These are phyloP conservation scores for Caryocar brasiliense DNA, from an alignment of 441 rosid species.

Conservation along the genomic window DNA sequence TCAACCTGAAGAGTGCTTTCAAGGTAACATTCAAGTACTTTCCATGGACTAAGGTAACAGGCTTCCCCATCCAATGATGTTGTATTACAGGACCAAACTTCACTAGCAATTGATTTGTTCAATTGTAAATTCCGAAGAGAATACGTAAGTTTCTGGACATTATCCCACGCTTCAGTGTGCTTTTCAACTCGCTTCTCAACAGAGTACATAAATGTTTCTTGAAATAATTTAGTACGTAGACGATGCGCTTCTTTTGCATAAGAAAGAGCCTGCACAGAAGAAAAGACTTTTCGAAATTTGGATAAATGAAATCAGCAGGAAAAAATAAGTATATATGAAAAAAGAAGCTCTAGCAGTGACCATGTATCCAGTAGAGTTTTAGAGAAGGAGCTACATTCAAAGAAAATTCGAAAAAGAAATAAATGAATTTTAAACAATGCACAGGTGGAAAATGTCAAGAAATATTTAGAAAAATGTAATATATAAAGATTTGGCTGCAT, in stretches of 20 bases:
- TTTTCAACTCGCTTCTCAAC: conserved; percentile 46
- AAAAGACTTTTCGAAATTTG: conserved; percentile 8
- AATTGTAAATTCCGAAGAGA: conserved; percentile 36
- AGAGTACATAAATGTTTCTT: conserved; percentile 58
- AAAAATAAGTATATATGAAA: neutral
- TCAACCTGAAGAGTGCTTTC: conserved; percentile 92
- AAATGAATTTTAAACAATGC: neutral
- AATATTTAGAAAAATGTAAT: too few relatives aligned
- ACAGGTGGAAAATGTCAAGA: neutral
- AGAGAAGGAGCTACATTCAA: too few relatives aligned
- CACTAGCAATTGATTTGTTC: conserved; percentile 37
- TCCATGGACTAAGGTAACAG: conserved; percentile 84
- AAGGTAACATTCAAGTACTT: conserved; percentile 71
- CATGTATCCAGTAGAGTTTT: neutral
- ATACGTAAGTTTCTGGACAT: conserved; percentile 26
- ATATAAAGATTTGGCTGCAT: too few relatives aligned
- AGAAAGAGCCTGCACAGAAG: conserved; percentile 57
- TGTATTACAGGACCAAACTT: conserved; percentile 48
- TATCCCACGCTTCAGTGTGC: conserved; percentile 32
- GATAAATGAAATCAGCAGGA: neutral
- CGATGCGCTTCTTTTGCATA: conserved; percentile 74
- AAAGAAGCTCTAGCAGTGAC: neutral
- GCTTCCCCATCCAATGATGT: conserved; percentile 34
- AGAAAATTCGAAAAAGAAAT: too few relatives aligned
- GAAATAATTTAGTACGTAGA: conserved; percentile 62